Evolutionary conservation across 192 early-diverging fungal genomes (phyloP), one percentile per base, ranked within the genome.

Genomic region (Podila epigama): DNA sequence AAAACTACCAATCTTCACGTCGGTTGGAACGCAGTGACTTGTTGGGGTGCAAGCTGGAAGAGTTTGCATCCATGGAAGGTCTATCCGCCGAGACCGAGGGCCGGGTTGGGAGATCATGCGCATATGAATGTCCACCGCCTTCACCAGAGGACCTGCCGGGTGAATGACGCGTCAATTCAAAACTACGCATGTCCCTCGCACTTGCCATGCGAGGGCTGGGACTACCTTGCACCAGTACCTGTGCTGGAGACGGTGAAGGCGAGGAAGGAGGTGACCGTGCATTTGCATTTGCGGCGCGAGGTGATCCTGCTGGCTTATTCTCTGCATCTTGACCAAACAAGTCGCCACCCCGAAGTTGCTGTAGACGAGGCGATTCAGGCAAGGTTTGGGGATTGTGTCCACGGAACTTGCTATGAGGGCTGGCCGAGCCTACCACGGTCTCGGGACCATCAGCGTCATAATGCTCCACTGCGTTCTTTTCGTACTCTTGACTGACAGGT

Each of bases 251-350:
- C 51, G 18, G 51, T 22, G 32, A 25, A 25, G 31, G 25, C 13
- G 60, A 13, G 2, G 60, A 25, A 4, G 53, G 18, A 20, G 51
- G 28, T 12, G 16, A 39, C 7, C 29, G 37, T 4, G 33, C 53
- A 5, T 16, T 34, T 4, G 70, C 51, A 15, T 60, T 40, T 5
- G 70, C 51, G 0, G 56, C 4, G 4, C 60, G 53, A 39, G 70
- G 64, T 13, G 72, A 66, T n/a, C n/a, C n/a, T 0, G 55, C 12
- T 0, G 65, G 29, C 5, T 50, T 35, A 18, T 22, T 28, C 52
- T 70, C 55, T 2, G 36, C 60, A 60, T 77, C 72, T 58, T 75
- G 65, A 53, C 72, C 66, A 68, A 77, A 77, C 16, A 77, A 27
- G 58, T 77, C 73, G 18, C 73, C 73, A 6, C 73, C 61, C 42